phyloP scores from a whole-genome alignment of 1,139 yeast genomes.

The Nakaseomyces uthaithaninus region DNA sequence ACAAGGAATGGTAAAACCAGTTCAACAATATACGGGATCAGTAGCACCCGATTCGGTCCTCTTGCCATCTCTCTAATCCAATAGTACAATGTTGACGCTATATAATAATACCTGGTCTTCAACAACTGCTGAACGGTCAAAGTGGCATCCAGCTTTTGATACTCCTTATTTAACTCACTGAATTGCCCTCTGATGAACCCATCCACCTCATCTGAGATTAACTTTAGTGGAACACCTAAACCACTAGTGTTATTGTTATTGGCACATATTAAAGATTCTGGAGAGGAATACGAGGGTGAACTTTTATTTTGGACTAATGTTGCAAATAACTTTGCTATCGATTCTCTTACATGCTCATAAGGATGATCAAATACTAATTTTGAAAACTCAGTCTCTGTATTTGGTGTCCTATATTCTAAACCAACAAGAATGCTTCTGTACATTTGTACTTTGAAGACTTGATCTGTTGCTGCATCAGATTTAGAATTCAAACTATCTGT shows the following conservation, averaged over 20 bases:
- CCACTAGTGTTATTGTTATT: conserved; percentile 34
- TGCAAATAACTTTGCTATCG: conserved; percentile 58
- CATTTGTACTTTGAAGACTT: conserved; percentile 52
- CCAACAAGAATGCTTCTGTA: conserved; percentile 49
- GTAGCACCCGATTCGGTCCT: conserved; percentile 27
- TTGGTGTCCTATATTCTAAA: conserved; percentile 51
- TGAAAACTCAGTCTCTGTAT: conserved; percentile 41
- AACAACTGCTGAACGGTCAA: conserved; percentile 32
- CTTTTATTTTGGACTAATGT: conserved; percentile 48
- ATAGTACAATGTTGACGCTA: conserved; percentile 31
- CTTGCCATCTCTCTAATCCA: conserved; percentile 27
- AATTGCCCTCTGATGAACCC: conserved; percentile 36
- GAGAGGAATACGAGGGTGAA: conserved; percentile 41
- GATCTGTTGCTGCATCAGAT: conserved; percentile 48
- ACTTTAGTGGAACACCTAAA: conserved; percentile 32
- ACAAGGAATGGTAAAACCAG: conserved; percentile 66
- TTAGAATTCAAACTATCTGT: conserved; percentile 43
- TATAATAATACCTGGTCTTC: conserved; percentile 34
- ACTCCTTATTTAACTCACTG: conserved; percentile 6
- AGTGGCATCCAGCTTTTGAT: background rate
- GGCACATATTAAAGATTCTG: conserved; percentile 37
- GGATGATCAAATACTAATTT: conserved; percentile 49
- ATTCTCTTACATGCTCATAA: conserved; percentile 66
- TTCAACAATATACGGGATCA: conserved; percentile 37
- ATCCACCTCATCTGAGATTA: conserved; percentile 26